Conservation (phyloP, 2,329 filamentous ascomycete genomes). For the Monilinia polystroma region DNA sequence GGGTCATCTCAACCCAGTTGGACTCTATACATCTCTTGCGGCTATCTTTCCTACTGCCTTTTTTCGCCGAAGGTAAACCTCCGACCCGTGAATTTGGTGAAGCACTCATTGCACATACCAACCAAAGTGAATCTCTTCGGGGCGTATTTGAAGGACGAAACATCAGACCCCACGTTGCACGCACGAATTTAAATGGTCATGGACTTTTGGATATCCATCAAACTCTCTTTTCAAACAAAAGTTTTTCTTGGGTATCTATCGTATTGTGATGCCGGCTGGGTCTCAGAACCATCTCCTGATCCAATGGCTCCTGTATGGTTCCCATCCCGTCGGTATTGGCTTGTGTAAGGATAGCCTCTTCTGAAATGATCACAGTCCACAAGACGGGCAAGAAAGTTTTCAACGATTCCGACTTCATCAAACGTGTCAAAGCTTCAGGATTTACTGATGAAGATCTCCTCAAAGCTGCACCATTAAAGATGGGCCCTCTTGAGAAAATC, state of each 20-base stretch:
- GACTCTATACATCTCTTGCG: slow-evolving; percentile 40
- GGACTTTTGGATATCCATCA: slow-evolving; percentile 26
- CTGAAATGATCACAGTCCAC: slow-evolving; percentile 36
- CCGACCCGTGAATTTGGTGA: slow-evolving; percentile 38
- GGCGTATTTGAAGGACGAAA: slow-evolving; percentile 17
- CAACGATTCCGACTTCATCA: slow-evolving; percentile 39
- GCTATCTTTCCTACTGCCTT: slow-evolving; percentile 30
- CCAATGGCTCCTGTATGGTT: slow-evolving; percentile 39
- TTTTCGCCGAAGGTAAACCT: slow-evolving; percentile 34
- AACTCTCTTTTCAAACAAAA: slow-evolving; percentile 42
- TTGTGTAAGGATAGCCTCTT: slow-evolving; percentile 37
- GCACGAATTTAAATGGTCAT: slow-evolving; percentile 27
- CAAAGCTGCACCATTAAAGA: neutral
- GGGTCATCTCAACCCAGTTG: slow-evolving; percentile 43
- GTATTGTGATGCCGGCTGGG: slow-evolving; percentile 41
- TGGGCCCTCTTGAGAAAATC: neutral
- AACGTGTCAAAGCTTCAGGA: slow-evolving; percentile 30
- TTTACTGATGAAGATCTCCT: neutral
- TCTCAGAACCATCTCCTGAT: slow-evolving; percentile 43
- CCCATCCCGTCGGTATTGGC: slow-evolving; percentile 34
- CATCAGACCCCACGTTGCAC: slow-evolving; percentile 8
- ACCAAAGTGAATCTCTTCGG: slow-evolving; percentile 12
- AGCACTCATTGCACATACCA: slow-evolving; percentile 28
- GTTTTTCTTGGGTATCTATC: slow-evolving; percentile 40
- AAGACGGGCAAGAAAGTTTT: slow-evolving; percentile 36